Evolutionary conservation across 2,329 filamentous ascomycete genomes (phyloP).

Genomic region (Colletotrichum camelliae): DNA sequence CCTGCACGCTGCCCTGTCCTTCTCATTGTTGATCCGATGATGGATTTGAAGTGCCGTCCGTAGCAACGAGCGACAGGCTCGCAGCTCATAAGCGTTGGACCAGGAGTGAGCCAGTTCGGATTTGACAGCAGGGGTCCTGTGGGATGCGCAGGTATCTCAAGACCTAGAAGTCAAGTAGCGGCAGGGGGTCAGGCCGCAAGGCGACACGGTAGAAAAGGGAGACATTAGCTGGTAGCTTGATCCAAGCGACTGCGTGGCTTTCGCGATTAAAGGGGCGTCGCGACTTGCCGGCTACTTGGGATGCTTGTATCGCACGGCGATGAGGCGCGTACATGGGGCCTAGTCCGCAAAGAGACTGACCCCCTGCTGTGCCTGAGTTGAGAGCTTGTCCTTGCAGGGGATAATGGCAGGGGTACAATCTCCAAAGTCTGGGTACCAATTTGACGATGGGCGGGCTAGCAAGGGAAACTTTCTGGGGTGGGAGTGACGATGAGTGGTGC

Average conservation of each 20-base stretch:
- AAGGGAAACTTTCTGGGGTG: conserved; percentile 3
- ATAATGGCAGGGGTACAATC: conserved; percentile 2
- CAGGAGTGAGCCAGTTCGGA: background rate
- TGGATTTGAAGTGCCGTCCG: conserved; percentile 2
- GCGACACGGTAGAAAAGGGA: background rate
- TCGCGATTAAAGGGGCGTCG: conserved; percentile 4
- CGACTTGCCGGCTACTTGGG: conserved; percentile 9
- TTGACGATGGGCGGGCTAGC: conserved; percentile 15
- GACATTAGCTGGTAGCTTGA: background rate
- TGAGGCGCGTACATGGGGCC: background rate
- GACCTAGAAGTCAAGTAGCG: background rate
- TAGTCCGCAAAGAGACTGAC: background rate
- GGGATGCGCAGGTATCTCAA: background rate
- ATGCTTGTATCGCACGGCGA: background rate
- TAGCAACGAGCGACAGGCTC: background rate
- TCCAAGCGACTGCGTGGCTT: background rate
- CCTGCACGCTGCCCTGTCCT: background rate
- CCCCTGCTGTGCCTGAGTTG: conserved; percentile 9
- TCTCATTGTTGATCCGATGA: background rate
- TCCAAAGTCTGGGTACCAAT: conserved; percentile 17
- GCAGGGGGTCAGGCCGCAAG: conserved; percentile 1
- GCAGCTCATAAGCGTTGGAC: background rate
- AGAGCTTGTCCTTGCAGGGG: conserved; percentile 6
- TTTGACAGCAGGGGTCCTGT: conserved; percentile 5
- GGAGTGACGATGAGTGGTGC: background rate